Evolutionary conservation across 1,284 basidiomycete genomes (phyloP), one percentile per base, ranked within the genome.

Genomic region (Fomitiporia mediterranea): DNA sequence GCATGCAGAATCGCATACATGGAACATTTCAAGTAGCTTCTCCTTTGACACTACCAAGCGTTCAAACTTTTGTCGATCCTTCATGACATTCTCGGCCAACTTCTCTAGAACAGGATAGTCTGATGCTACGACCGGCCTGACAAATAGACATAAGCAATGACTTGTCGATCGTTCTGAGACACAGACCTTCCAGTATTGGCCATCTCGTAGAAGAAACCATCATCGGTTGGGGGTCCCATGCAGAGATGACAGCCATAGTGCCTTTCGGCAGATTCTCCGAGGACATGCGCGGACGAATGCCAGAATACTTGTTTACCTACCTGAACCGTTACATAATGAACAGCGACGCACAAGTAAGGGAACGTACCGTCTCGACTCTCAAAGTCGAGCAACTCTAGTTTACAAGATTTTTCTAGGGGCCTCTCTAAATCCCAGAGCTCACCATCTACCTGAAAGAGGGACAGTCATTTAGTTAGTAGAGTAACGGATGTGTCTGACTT

Each of bases 201-300:
- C 97, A 99, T 99, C 71, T 99, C 97, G 71, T 99, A 99, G 81
- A 97, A 99, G 82, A 99, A 99, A 13, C 97, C 97, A 28, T 99
- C 96, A 42, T 98, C 94, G 2, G 94, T 95, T 19, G 97, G 97
- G 19, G 97, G 97, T 13, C 97, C 97, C 64, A 98, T 87, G 69
- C 96, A 98, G 17, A 99, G 80, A 74, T 98, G 94, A 71, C 95
- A 98, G 42, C 96, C 96, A 70, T 98, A 98, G 71, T 97, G 94
- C 59, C 91, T 83, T 72, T 99, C 97, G 43, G 94, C 86, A 44
- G 97, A 91, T 74, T 99, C 97, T 52, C 97, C 97, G n/a, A 99
- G 81, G 55, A 99, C 94, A 73, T 99, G 97, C 0, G 97, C 97
- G 9, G 95, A 98, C 23, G 96, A 98, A 70, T 99, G 97, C 97